Evolutionary conservation across 2,329 filamentous ascomycete genomes (phyloP), one percentile per base, ranked within the genome.

Genomic region (Hypoxylon sp.): DNA sequence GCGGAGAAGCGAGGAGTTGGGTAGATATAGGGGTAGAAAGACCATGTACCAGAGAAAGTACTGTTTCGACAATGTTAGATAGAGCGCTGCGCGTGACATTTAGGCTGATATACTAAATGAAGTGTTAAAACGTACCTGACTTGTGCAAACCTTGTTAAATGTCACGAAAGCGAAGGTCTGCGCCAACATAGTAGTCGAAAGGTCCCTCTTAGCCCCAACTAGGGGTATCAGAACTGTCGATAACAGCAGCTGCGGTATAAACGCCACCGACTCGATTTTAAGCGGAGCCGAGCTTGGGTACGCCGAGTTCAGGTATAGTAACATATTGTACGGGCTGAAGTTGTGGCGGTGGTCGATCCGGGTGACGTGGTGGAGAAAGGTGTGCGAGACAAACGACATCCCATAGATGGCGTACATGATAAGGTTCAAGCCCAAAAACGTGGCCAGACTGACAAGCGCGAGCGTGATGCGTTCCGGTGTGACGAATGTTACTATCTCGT

Each of bases 1-100:
- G 3, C 78, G 80, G 0, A 97, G 81, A 13, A 98, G 85, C 0
- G 91, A 91, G 0, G 94, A 98, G 38, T 82, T 82, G 0, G 95
- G 94, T 0, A 99, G 89, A 78, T 98, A 97, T 53, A 98, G 90
- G 0, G 96, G 96, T 2, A 98, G 84, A 73, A 99, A 93, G 71
- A 98, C 89, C 80, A 98, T 90, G 80, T 99, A 98, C 96, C 96
- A 99, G 53, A 99, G 87, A 79, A 99, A 99, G 79, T 99, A 99
- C 93, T 97, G 55, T 10, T 5, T 11, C 28, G 14, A 11, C 17
- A n/a, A 4, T n/a, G 57, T 76, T 36, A 77, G 71, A 38, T 13
- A 32, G 23, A 23, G 30, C 2, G 28, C 7, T n/a, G 25, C 17
- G 17, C 34, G 1, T 30, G 17, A 32, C 7, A 34, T 30, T 11